A percentile compares a stretch with the other conserved stretches of the same genome.
Conservation (phyloP, 2,329 filamentous ascomycete species). For the Coniochaeta sp. region DNA sequence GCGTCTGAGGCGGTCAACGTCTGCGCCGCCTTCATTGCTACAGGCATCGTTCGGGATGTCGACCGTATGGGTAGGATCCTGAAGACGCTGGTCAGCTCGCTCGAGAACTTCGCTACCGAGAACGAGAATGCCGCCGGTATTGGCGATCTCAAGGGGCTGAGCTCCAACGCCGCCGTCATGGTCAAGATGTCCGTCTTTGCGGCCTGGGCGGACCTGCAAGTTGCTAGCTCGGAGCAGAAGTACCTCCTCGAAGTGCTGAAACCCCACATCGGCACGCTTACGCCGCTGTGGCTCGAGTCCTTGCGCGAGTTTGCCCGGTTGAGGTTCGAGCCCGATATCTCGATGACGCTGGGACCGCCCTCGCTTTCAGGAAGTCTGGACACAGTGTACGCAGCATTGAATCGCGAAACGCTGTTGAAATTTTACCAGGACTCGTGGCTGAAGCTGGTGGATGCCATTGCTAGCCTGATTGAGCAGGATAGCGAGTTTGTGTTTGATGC, state of each 20-base stretch:
- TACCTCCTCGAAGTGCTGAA: constrained; percentile 85
- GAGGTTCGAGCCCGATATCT: constrained; percentile 92
- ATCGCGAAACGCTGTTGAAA: constrained; percentile 83
- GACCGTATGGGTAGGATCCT: constrained; percentile 98
- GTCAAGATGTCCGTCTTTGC: constrained; percentile 96
- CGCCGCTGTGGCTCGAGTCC: constrained; percentile 89
- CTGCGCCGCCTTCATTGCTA: constrained; percentile 95
- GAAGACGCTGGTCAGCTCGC: constrained; percentile 81
- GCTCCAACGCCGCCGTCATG: constrained; percentile 96
- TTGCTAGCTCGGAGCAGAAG: constrained; percentile 84
- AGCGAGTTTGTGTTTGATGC: constrained; percentile 97
- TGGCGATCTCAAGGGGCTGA: constrained; percentile 85
- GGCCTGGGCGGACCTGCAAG: constrained; percentile 94
- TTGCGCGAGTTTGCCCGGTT: constrained; percentile 88
- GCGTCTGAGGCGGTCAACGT: constrained; percentile 96
- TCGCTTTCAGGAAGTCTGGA: constrained; percentile 81
- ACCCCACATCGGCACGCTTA: constrained; percentile 82
- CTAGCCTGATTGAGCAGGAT: constrained; percentile 93
- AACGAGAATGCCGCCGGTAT: constrained; percentile 71
- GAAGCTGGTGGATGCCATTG: constrained; percentile 93
- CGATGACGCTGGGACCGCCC: constrained; percentile 75
- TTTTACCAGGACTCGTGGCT: constrained; percentile 99
- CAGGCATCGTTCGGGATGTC: constrained; percentile 92
- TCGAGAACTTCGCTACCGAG: constrained; percentile 86
- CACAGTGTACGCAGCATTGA: constrained; percentile 89